Evolutionary conservation across 208 protist genomes (phyloP), one percentile per base, ranked within the genome.

Genomic region (Leishmania arabica): DNA sequence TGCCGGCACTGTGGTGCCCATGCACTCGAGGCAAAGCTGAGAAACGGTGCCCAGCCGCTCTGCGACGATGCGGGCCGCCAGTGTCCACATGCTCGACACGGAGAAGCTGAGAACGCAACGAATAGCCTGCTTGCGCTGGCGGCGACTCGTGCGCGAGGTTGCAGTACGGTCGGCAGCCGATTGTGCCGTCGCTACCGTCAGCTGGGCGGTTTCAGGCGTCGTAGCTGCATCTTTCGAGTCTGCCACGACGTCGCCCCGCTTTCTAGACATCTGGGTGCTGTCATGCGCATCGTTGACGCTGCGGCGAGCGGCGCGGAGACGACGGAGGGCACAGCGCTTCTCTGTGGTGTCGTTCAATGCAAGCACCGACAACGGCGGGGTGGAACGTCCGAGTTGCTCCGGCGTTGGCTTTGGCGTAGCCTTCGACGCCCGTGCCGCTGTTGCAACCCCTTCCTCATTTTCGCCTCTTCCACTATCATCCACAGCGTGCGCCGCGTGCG

Each of bases 41-140:
- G 31, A 27, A 21, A 87, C 1, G 2, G 60, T 58, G 31, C 24
- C 70, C 0, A 45, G 53, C 0, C 79, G 75, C 70, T 84, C 73
- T 34, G 58, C 75, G 6, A 87, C 77, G 7, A 81, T 72, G 56
- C 75, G 56, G 13, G 27, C 71, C 6, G 77, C 79, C 7, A 84
- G 19, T 54, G 45, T 9, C 84, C 84, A 87, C 79, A 87, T 78
- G 2, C 54, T 37, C 75, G 64, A 49, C 3, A 45, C 45, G 4
- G 77, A 60, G 1, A 37, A 64, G 1, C 65, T 56, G 42, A 84
- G 78, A 15, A 47, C 7, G 34, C 45, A 40, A 54, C 70, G 75
- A 37, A 87, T 37, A 60, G 6, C 54, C 7, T 40, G 2, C 74
- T 79, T 76, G 58, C 72, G 71, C 31, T 71, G 73, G 6, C 78